Percentiles rank a stretch among this genome's conserved stretches.
Evolutionary conservation across 2,329 filamentous ascomycete species (phyloP).

Genomic region (Fusarium pseudonygamai): DNA sequence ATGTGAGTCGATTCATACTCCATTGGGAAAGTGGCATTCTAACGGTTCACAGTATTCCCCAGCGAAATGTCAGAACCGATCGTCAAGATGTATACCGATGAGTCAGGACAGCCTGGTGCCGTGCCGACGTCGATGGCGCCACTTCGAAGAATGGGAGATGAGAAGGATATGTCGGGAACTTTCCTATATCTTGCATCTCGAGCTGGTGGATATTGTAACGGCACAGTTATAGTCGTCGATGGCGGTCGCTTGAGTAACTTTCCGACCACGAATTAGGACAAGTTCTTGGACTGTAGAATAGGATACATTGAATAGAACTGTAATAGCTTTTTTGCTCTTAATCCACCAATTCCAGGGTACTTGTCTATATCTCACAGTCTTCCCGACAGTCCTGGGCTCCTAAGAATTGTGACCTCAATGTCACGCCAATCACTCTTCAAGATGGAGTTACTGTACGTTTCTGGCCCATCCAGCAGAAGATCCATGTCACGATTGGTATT

Average conservation of each 20-base stretch:
- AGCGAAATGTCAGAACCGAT: constrained; percentile 35
- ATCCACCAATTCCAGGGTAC: fast-evolving
- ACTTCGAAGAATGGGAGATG: constrained; percentile 28
- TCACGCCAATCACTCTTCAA: neutral
- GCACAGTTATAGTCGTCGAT: constrained; percentile 27
- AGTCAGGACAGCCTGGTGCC: constrained; percentile 13
- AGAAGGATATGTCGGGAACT: constrained; percentile 30
- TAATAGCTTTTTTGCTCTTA: fast-evolving
- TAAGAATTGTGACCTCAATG: too few species aligned
- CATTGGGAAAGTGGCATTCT: fast-evolving
- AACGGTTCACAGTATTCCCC: constrained; percentile 21
- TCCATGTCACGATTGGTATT: neutral
- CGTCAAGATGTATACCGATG: constrained; percentile 26
- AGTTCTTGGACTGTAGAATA: too few species aligned
- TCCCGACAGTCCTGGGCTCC: too few species aligned
- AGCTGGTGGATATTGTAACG: constrained; percentile 33
- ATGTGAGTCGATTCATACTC: neutral
- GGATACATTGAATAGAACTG: neutral
- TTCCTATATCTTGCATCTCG: constrained; percentile 30
- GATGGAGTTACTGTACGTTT: too few species aligned
- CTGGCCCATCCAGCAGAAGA: too few species aligned
- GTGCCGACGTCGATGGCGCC: constrained; percentile 17
- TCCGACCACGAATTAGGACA: constrained; percentile 20
- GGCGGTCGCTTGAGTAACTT: constrained; percentile 30
- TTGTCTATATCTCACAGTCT: too few species aligned